Evolutionary conservation across 345 rosid species (phyloP), one percentile per base, ranked within the genome.

Genomic region (Punica granatum): DNA sequence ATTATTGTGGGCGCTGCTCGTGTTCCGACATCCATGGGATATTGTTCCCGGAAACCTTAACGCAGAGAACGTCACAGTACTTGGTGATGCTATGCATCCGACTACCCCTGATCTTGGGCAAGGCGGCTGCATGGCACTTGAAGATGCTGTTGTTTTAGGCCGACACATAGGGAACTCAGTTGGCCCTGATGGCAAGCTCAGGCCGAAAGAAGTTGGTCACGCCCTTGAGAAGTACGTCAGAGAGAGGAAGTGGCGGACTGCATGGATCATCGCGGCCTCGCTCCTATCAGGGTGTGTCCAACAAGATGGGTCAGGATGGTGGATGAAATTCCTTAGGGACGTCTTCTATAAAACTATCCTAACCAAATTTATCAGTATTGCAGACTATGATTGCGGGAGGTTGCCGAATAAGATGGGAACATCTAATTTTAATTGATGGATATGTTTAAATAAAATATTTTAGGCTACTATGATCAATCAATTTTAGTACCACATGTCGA

Each of bases 21-120:
- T 66, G 62, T 60, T 74, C 3, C 73, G 84, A 65, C 26, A 61
- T n/a, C 88, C 86, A 0, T 83, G 86, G 86, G 36, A 76, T 16
- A 39, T 83, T 15, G 3, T 79, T 1, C 41, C 73, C 4, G 80
- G 79, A 39, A 83, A 64, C 7, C 63, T 80, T 16, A 78, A 74
- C 63, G 72, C 67, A 39, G 75, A 69, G 7, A 83, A 81, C 42
- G 31, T 85, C 1, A 79, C 80, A 0, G 82, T 83, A 23, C 83
- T 78, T 0, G 86, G 90, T 0, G 86, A 85, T 16, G 90, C 88
- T 30, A 81, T 81, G 77, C 90, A 86, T 26, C 83, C 85, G 7
- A 83, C 74, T 82, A 86, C 81, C 0, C 87, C 86, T 32, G 81
- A 83, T 41, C 68, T 83, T 0, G 84, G 72, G 3, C 84, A 83